Percentiles rank a stretch among this genome's conserved stretches.
Evolutionary conservation across 2,329 filamentous ascomycete species (phyloP).

Genomic region (Aspergillus fructus): DNA sequence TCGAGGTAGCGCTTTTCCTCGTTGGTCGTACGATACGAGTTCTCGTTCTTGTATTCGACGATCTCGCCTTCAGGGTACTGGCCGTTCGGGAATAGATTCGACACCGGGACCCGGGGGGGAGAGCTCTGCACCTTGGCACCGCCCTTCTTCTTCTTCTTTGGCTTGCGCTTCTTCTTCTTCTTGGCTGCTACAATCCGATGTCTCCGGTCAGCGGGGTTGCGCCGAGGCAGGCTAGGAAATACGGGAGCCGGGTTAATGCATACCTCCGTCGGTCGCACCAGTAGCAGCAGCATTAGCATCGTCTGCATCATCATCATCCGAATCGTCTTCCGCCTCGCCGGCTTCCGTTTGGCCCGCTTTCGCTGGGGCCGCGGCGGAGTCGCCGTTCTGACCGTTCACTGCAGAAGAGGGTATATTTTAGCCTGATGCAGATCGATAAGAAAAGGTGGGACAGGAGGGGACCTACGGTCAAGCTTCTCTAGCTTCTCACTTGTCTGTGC

Average conservation of each 20-base stretch:
- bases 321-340: conserved; percentile 54
- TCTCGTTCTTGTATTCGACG: conserved; percentile 74
- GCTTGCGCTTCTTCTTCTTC: conserved; percentile 83
- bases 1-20: conserved; percentile 84
- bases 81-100: conserved; percentile 70
- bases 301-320: conserved; percentile 56
- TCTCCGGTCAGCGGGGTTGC: conserved; percentile 7
- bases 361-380: conserved; percentile 33
- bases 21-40: conserved; percentile 73
- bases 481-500: conserved; percentile 43
- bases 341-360: conserved; percentile 36
- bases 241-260: conserved; percentile 13
- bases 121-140: conserved; percentile 69
- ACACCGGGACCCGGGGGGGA: conserved; percentile 72
- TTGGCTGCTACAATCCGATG: conserved; percentile 47
- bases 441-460: neutral
- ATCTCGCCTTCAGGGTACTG: conserved; percentile 76
- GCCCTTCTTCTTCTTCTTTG: conserved; percentile 66
- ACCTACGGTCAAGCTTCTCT: conserved; percentile 41
- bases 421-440: conserved; percentile 6
- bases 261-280: conserved; percentile 39
- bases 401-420: conserved; percentile 18
- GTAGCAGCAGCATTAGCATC: conserved; percentile 45
- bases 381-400: conserved; percentile 42
- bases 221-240: neutral